A percentile compares a stretch with the other conserved stretches of the same genome.
phyloP scores from a whole-genome alignment of 495 filamentous ascomycete species.

The Penicillium canariense region DNA sequence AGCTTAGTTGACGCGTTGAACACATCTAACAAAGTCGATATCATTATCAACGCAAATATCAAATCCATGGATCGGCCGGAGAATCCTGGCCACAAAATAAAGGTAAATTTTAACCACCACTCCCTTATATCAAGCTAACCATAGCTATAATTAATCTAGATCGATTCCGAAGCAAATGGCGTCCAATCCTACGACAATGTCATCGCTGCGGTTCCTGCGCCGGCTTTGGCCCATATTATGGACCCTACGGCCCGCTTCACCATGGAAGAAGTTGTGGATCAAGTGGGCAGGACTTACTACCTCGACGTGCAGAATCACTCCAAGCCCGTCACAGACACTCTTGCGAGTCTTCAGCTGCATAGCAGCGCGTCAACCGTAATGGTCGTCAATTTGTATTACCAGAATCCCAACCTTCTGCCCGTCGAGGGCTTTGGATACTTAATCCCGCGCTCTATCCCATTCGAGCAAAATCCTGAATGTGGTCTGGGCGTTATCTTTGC shows the following conservation, averaged over 20 bases:
- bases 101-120: not conserved
- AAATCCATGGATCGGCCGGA: not conserved
- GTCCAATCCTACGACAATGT: conserved; percentile 54
- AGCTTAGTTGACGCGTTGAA: conserved; percentile 25
- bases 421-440: conserved; percentile 86
- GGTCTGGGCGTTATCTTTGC: conserved; percentile 93
- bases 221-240: conserved; percentile 28
- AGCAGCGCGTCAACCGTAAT: conserved; percentile 75
- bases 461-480: conserved; percentile 73
- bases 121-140: not conserved
- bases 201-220: conserved; percentile 66
- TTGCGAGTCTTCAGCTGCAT: conserved; percentile 40
- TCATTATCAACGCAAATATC: conserved; percentile 25
- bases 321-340: conserved; percentile 19
- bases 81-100: not conserved
- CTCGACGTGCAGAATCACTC: not conserved
- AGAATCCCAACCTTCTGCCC: conserved; percentile 58
- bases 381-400: conserved; percentile 88
- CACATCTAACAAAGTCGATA: conserved; percentile 29
- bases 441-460: conserved; percentile 68
- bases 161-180: conserved; percentile 6
- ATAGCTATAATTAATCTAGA: conserved; percentile 5
- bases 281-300: not conserved
- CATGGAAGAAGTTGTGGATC: not conserved
- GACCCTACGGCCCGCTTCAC: conserved; percentile 3